Evolutionary conservation across 495 filamentous ascomycete species (phyloP), one percentile per base, ranked within the genome.

Genomic region (Daldinia bambusicola): DNA sequence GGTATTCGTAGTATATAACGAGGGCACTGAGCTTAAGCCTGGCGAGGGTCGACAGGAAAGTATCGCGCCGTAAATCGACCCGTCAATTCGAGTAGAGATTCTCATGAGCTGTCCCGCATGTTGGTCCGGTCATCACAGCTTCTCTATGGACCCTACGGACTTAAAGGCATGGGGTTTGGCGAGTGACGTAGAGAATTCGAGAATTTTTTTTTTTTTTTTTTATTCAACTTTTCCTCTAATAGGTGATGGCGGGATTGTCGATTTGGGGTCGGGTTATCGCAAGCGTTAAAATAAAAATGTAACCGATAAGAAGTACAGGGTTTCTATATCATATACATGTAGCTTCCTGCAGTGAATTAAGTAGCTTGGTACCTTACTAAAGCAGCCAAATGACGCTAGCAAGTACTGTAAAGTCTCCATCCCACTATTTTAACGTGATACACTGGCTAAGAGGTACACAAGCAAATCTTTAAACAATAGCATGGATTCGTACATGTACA

Each of bases 41-140:
- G 72, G 76, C 69, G 75, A 76, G 71, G 77, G 75, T 76, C 79
- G 78, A 76, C 70, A 74, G 67, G 78, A 74, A 71, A 79, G 76
- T 73, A 84, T 78, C 73, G 81, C 78, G 81, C 83, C 81, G 80
- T 80, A 83, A 81, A 81, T 80, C 80, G 81, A 82, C 79, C 82
- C 79, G 76, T 85, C 80, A 77, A 84, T 81, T 81, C 80, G 80
- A 75, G 75, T 82, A 67, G 80, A 75, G 78, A 82, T 77, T 84
- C 80, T 84, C 83, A 85, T 85, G 83, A 78, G 83, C 76, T 80
- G 78, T 80, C 75, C 80, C 76, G 76, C 83, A 85, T 85, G 77
- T 70, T 83, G 77, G 66, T 72, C 69, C 51, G 72, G 68, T 74
- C 77, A 82, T 78, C 78, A 79, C 75, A 79, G 70, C 78, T 76